These are phyloP conservation scores for Penicillium malachiteum DNA, from an alignment of 495 filamentous ascomycete species.

Conservation along the genomic window DNA sequence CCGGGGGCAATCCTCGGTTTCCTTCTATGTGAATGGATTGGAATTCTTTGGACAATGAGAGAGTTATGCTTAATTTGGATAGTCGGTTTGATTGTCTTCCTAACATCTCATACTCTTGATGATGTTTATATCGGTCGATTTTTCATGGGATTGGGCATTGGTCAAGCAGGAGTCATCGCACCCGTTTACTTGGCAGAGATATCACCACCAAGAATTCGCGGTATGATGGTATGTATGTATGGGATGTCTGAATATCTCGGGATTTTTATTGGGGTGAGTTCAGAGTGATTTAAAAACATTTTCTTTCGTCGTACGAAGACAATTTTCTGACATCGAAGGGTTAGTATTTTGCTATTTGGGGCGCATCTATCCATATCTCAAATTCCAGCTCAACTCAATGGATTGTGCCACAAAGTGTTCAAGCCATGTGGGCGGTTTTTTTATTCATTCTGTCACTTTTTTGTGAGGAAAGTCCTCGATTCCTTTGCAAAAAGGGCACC, in stretches of 20 bases:
- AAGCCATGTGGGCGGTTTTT: slow-evolving; percentile 58
- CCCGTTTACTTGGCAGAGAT: slow-evolving; percentile 59
- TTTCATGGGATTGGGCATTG: slow-evolving; percentile 60
- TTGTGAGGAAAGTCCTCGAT: slow-evolving; percentile 58
- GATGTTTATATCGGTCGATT: slow-evolving; percentile 60
- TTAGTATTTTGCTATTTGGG: slow-evolving; percentile 42
- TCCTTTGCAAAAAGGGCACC: slow-evolving; percentile 49
- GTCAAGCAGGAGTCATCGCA: slow-evolving; percentile 58
- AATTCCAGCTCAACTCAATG: slow-evolving; percentile 46
- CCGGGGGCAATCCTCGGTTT: slow-evolving; percentile 59
- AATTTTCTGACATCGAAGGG: neutral
- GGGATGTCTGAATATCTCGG: slow-evolving; percentile 62
- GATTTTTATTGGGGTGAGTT: slow-evolving; percentile 48
- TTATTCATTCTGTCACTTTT: slow-evolving; percentile 53
- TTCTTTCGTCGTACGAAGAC: no score
- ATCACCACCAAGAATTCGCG: slow-evolving; percentile 52
- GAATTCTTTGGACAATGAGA: slow-evolving; percentile 59
- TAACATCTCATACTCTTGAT: slow-evolving; percentile 52
- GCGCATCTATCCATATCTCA: slow-evolving; percentile 52
- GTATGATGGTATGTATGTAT: slow-evolving; percentile 57
- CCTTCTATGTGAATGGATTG: slow-evolving; percentile 56
- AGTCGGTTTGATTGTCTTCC: slow-evolving; percentile 56
- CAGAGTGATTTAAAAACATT: neutral
- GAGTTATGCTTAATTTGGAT: slow-evolving; percentile 58
- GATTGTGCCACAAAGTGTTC: slow-evolving; percentile 55